Evolutionary conservation across 805 yeast genomes (phyloP).

Genomic region (Metschnikowia similis): DNA sequence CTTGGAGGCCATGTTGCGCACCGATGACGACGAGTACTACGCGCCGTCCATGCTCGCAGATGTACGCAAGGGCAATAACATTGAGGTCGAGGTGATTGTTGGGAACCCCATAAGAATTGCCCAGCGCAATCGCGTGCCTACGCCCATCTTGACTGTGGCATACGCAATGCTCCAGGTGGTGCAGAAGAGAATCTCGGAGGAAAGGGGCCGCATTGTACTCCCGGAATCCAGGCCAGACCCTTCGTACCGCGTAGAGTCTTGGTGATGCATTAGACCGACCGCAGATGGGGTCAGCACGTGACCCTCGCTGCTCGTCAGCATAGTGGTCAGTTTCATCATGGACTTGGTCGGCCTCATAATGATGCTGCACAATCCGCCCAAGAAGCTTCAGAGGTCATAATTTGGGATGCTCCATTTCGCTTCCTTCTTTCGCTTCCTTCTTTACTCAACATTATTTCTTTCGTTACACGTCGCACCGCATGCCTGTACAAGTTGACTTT

Average conservation of each 20-base stretch:
- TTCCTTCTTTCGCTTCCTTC: no score
- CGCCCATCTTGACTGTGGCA: conserved; percentile 21
- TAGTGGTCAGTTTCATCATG: no score
- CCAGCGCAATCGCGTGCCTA: conserved; percentile 29
- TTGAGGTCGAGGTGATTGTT: conserved; percentile 38
- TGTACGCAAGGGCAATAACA: conserved; percentile 30
- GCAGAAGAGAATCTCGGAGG: conserved; percentile 19
- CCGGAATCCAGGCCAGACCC: conserved; percentile 17
- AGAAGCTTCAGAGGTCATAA: no score
- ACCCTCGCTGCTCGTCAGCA: no score
- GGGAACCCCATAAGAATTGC: conserved; percentile 41
- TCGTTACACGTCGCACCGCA: no score
- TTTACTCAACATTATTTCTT: no score
- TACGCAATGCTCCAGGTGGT: conserved; percentile 21
- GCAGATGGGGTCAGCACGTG: no score
- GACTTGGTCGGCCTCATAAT: background rate
- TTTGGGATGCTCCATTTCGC: no score
- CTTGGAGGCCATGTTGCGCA: conserved; percentile 20
- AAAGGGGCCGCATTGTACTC: conserved; percentile 19
- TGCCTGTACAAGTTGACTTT: no score
- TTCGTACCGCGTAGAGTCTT: background rate
- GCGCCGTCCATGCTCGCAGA: conserved; percentile 42
- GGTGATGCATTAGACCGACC: no score
- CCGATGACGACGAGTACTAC: conserved; percentile 33
- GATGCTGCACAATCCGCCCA: background rate